Base-by-base conservation (phyloP, 305 asterid species). In the Andrographis paniculata region DNA sequence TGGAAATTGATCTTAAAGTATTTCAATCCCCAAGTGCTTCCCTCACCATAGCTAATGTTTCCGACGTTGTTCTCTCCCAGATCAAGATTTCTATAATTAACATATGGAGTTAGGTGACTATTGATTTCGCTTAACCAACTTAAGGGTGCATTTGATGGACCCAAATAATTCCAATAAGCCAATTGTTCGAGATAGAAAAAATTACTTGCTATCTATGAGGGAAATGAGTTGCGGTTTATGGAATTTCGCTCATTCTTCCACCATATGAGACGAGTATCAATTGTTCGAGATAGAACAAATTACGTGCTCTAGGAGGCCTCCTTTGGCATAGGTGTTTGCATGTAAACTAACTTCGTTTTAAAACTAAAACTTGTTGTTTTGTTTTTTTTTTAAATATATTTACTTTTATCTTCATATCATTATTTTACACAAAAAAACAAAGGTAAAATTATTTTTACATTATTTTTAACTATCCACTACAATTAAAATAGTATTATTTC, bases 141-240 rank as follows among this genome's bases (percentile, higher is more conserved):
- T 4, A 65, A 14, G 54, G 66, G 50, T 0, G 52, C 15, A 0
- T 66, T 37, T 12, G 56, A 42, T 1, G 52, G 52, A 1, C 38
- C 70, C 0, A 31, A 37, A 41, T 63, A 61, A 1, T 56, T 30
- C 79, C 79, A 72, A 5, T 19, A 28, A 8, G 59, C 41, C 33
- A 45, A n/a, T 20, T 72, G 36, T 11, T 54, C 62, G 5, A 70
- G 50, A 20, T 18, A 33, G 46, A 52, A 70, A 37, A 65, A 39
- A 38, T 64, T 67, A 2, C 70, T 72, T 0, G 59, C 63, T n/a
- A n/a, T 49, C 80, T 69, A 20, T 72, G 71, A 1, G 80, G 80
- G 23, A 73, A 69, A 2, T 76, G 76, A 27, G 42, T 52, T 0
- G 58, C 56, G 3, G 56, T 27, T 16, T 56, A 58, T 1, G 77